phyloP scores from a whole-genome alignment of 768 basidiomycete species.

The Termitomyces sp. region DNA sequence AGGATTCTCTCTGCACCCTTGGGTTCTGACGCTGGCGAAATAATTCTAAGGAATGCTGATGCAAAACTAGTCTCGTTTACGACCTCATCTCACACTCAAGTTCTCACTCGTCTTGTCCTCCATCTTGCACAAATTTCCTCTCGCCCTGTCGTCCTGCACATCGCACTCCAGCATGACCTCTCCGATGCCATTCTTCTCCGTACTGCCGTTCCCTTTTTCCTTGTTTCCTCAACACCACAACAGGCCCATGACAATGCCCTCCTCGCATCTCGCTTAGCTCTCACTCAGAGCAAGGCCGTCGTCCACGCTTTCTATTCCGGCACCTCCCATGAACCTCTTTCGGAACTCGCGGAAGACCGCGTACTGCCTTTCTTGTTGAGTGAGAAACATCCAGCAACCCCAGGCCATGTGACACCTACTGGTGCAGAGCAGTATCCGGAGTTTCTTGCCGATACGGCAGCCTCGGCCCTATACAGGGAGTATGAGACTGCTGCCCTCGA shows the following conservation, averaged over 20 bases:
- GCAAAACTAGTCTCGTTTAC: slow-evolving; percentile 56
- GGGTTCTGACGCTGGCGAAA: slow-evolving; percentile 60
- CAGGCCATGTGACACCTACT: slow-evolving; percentile 20
- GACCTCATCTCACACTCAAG: slow-evolving; percentile 41
- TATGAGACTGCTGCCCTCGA: slow-evolving; percentile 69
- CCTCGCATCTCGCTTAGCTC: slow-evolving; percentile 77
- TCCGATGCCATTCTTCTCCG: slow-evolving; percentile 73
- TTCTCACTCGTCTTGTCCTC: slow-evolving; percentile 55
- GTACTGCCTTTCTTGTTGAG: slow-evolving; percentile 56
- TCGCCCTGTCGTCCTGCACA: slow-evolving; percentile 64
- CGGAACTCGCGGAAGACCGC: slow-evolving; percentile 53
- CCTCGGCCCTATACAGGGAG: slow-evolving; percentile 36
- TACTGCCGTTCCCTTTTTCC: slow-evolving; percentile 73
- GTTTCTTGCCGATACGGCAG: slow-evolving; percentile 18
- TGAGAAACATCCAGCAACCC: slow-evolving; percentile 30
- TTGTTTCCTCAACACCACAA: slow-evolving; percentile 72
- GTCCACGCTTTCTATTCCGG: slow-evolving; percentile 73
- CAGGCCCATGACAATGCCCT: slow-evolving; percentile 89
- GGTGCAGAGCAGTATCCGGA: slow-evolving; percentile 2
- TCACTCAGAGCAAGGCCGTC: slow-evolving; percentile 65
- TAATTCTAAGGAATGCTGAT: slow-evolving; percentile 43
- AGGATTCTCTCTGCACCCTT: slow-evolving; percentile 46
- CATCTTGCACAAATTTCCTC: slow-evolving; percentile 64
- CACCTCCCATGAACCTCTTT: slow-evolving; percentile 30
- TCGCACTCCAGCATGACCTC: slow-evolving; percentile 61